Evolutionary conservation across 108 stramenopile species (phyloP), one percentile per base, ranked within the genome.

Genomic region (Fragilariopsis cylindrus): DNA sequence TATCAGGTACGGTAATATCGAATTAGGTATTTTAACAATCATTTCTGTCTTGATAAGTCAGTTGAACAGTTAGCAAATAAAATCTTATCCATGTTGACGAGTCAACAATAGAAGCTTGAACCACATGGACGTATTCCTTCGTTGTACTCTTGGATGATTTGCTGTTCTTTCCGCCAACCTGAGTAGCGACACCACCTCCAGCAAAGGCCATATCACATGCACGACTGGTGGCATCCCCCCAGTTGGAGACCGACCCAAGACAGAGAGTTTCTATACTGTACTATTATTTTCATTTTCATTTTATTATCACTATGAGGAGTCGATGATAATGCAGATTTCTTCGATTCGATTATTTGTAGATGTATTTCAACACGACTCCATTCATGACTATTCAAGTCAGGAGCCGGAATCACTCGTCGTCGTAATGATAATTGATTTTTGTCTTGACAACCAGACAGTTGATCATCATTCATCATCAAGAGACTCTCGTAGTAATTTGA

Each of bases 181-280:
- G 48, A 9, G 30, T 30, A 30, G 16, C n/a, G n/a, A 75, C 5
- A 18, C 77, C 77, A 15, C 77, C 77, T 40, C 77, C 77, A 13
- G 60, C 42, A 67, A 72, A 78, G 12, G 11, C 18, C 47, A 72
- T 65, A 21, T 52, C 65, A 39, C 54, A 57, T 30, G 77, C 77
- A 4, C 77, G 77, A 45, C 54, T 67, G 18, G 57, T 8, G n/a
- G 77, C 69, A 67, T 78, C 77, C 18, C 77, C 77, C 43, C 64
- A 72, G 53, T 72, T 64, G 18, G 77, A 78, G 41, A 78, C 71
- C 54, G 15, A 57, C 3, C 65, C 77, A 15, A 78, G 65, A 3
- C 19, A 60, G 46, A 49, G 30, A 5, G 60, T 54, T 13, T 30
- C 54, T 13, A 52, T 48, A 7, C 7, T 19, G 11, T 42, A 45